A percentile compares a stretch with the other conserved stretches of the same genome.
Conservation (phyloP, 148 eudicot species). For the Polygonum aviculare region DNA sequence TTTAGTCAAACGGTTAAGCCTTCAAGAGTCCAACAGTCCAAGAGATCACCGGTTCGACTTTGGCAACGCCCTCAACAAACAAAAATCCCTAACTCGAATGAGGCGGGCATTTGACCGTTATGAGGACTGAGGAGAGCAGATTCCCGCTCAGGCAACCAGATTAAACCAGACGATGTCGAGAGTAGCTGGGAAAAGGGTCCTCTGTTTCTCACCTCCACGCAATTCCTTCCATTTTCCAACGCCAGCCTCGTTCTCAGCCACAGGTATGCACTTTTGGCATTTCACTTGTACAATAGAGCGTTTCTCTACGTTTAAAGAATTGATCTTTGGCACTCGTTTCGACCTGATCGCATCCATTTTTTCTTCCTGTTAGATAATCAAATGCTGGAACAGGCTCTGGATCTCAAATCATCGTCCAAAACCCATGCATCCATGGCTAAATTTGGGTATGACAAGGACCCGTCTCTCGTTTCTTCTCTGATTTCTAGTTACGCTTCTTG, state of each 20-base stretch:
- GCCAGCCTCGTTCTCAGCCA: background rate
- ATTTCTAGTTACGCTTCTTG: slow-evolving; percentile 27
- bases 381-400: slow-evolving; percentile 25
- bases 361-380: slow-evolving; percentile 26
- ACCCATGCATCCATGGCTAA: slow-evolving; percentile 41
- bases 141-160: background rate
- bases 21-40: no score
- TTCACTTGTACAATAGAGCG: background rate
- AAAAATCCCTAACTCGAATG: no score
- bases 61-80: no score
- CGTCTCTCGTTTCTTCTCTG: slow-evolving; percentile 29
- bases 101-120: no score
- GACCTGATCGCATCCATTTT: background rate
- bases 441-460: slow-evolving; percentile 36
- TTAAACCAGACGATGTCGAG: background rate
- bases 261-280: background rate
- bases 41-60: no score
- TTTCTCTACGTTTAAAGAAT: background rate
- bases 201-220: background rate
- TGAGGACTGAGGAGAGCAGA: no score
- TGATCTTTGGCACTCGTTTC: background rate
- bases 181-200: slow-evolving; percentile 4
- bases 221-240: background rate
- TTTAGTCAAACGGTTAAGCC: no score
- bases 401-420: slow-evolving; percentile 22